phyloP scores from a whole-genome alignment of 345 rosid species.

The Diplotaxis tenuifolia region DNA sequence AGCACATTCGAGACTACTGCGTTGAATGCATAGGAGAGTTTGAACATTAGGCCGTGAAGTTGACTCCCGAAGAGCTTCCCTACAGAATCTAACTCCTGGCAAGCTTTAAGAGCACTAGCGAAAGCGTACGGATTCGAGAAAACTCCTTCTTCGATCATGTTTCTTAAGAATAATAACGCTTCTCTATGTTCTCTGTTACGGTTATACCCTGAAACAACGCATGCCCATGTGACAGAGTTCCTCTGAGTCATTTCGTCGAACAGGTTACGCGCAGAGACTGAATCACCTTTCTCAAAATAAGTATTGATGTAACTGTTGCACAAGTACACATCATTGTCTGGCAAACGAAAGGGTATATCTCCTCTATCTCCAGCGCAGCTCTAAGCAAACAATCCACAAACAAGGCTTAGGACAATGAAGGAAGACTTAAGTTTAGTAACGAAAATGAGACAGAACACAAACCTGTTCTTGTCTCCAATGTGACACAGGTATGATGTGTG shows the following conservation, averaged over 20 bases:
- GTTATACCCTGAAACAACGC: constrained; percentile 69
- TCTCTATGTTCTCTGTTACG: constrained; percentile 52
- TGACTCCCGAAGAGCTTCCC: constrained; percentile 66
- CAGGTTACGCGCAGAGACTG: constrained; percentile 52
- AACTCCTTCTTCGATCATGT: constrained; percentile 53
- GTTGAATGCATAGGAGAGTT: constrained; percentile 53
- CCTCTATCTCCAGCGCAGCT: constrained; percentile 33
- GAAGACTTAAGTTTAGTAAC: no score
- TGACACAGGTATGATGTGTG: constrained; percentile 75
- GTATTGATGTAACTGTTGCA: constrained; percentile 67
- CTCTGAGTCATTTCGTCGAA: constrained; percentile 74
- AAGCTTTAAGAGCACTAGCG: constrained; percentile 70
- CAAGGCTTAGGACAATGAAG: background rate
- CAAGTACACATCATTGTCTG: constrained; percentile 51
- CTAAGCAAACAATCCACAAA: background rate
- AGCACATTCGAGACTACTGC: constrained; percentile 61
- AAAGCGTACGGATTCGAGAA: constrained; percentile 60
- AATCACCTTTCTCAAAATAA: constrained; percentile 46
- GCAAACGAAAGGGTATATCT: constrained; percentile 51
- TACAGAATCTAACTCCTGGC: constrained; percentile 48
- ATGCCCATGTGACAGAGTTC: constrained; percentile 76
- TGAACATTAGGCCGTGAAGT: constrained; percentile 63
- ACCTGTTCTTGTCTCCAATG: constrained; percentile 87
- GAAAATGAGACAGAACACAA: constrained; percentile 9
- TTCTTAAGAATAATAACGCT: constrained; percentile 51